phyloP scores from a whole-genome alignment of 768 basidiomycete genomes.

The Pilatotrama ljubarskyi region DNA sequence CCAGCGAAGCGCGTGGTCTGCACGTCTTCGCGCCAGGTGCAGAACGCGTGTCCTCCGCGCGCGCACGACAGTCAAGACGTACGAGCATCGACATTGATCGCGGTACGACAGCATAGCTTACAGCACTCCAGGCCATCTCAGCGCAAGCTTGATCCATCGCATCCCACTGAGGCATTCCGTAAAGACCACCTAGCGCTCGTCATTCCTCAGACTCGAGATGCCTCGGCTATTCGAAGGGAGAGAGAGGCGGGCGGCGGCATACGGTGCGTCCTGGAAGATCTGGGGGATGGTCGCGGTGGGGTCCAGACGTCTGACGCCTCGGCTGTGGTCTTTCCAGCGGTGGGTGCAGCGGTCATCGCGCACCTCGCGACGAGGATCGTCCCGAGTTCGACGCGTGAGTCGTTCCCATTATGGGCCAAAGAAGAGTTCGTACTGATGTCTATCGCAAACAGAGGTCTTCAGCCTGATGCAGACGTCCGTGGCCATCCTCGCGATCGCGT shows the following conservation, averaged over 20 bases:
- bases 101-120: neutral
- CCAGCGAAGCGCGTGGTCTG: conserved; percentile 1
- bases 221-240: conserved; percentile 22
- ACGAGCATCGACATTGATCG: neutral
- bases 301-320: neutral
- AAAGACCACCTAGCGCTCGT: neutral
- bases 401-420: too few relatives aligned
- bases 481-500: conserved; percentile 65
- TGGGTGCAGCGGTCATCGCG: conserved; percentile 22
- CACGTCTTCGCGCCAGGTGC: conserved; percentile 9
- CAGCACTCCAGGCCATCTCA: neutral
- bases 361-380: conserved; percentile 23
- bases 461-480: conserved; percentile 63
- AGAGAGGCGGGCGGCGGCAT: conserved; percentile 15
- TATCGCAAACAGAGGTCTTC: conserved; percentile 27
- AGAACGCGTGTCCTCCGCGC: conserved; percentile 11
- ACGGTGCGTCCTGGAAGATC: conserved; percentile 23
- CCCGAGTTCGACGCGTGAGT: conserved; percentile 25
- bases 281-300: too few relatives aligned
- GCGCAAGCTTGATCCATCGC: neutral
- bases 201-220: neutral
- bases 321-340: conserved; percentile 14
- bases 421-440: too few relatives aligned
- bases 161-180: neutral
- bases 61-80: neutral